Evolutionary conservation across 495 filamentous ascomycete species (phyloP), one percentile per base, ranked within the genome.

Genomic region (Penicillium cosmopolitanum): DNA sequence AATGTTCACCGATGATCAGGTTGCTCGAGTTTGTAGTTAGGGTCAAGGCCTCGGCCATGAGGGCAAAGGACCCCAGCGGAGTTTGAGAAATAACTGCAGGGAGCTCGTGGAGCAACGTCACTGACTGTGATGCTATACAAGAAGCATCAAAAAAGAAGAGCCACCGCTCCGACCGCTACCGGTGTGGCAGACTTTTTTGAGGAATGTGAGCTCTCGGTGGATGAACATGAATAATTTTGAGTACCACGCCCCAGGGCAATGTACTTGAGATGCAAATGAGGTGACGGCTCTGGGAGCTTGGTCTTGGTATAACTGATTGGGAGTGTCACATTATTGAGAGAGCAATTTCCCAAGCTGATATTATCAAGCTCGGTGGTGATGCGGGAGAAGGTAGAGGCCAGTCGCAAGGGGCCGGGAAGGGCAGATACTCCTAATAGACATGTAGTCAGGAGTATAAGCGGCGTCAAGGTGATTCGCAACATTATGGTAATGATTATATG

Each of bases 171-270:
- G 38, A 72, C 67, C 25, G 82, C 69, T 2, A 62, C 57, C 4
- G 82, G 72, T 13, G 61, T 44, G 16, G 66, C 56, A 5, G 67
- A 61, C 21, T 69, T 63, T 21, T 50, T 43, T 18, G 40, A 35
- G 16, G 62, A 10, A 10, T 43, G 42, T 34, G 59, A 57, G 25
- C 8, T 9, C 48, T 73, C 64, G n/a, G 63, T 55, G 13, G 64
- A 54, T 9, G 65, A 56, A 69, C 89, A 93, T 25, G 84, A 88
- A 77, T 93, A 93, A 77, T 93, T 93, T 65, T 93, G 89, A 60
- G 87, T 85, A 53, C 89, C 89, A 34, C 86, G 86, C 62, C 89
- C 89, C 53, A 92, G 57, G 53, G 81, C 84, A 62, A 92, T 80
- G 68, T 84, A 82, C 70, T 84, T 82, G 55, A 92, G 78, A 12